These are phyloP conservation scores for Pythium scleroteichum DNA, from an alignment of 352 stramenopile species.

Conservation along the genomic window DNA sequence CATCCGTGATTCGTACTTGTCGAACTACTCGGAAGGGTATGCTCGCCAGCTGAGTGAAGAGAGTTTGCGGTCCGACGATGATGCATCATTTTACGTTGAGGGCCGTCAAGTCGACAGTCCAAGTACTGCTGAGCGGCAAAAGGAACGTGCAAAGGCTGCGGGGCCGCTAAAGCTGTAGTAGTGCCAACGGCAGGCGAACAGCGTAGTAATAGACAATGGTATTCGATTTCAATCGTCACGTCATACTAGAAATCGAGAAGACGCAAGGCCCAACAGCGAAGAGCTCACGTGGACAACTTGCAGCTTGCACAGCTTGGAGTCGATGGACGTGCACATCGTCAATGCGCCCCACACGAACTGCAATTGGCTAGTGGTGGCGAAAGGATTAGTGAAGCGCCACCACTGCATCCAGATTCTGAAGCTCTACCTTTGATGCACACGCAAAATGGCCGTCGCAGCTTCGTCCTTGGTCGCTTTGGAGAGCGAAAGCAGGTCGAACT, in stretches of 20 bases:
- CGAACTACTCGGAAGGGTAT: slow-evolving; percentile 27
- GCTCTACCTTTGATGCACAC: slow-evolving; percentile 51
- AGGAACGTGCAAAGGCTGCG: slow-evolving; percentile 18
- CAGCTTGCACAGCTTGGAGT: slow-evolving; percentile 63
- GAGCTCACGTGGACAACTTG: slow-evolving; percentile 61
- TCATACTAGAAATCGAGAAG: slow-evolving; percentile 46
- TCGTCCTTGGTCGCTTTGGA: slow-evolving; percentile 39
- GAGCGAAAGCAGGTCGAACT: slow-evolving; percentile 70
- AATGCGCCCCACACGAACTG: slow-evolving; percentile 63
- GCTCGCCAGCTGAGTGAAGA: slow-evolving; percentile 28
- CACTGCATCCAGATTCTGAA: too few species aligned
- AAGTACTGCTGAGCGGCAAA: slow-evolving; percentile 11
- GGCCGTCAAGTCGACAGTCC: slow-evolving; percentile 26
- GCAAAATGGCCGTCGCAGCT: slow-evolving; percentile 55
- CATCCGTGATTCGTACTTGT: slow-evolving; percentile 48
- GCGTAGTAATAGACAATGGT: background rate
- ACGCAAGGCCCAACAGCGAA: slow-evolving; percentile 72
- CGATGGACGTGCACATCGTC: slow-evolving; percentile 73
- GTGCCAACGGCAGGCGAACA: too few species aligned
- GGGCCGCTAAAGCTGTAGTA: slow-evolving; percentile 28
- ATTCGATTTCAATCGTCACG: background rate
- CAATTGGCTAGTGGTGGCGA: slow-evolving; percentile 34
- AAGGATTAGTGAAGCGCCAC: too few species aligned
- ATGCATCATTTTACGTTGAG: slow-evolving; percentile 54
- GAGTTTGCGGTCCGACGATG: slow-evolving; percentile 64